Evolutionary conservation across 2,329 filamentous ascomycete species (phyloP).

Genomic region (Parafenestella ontariensis): DNA sequence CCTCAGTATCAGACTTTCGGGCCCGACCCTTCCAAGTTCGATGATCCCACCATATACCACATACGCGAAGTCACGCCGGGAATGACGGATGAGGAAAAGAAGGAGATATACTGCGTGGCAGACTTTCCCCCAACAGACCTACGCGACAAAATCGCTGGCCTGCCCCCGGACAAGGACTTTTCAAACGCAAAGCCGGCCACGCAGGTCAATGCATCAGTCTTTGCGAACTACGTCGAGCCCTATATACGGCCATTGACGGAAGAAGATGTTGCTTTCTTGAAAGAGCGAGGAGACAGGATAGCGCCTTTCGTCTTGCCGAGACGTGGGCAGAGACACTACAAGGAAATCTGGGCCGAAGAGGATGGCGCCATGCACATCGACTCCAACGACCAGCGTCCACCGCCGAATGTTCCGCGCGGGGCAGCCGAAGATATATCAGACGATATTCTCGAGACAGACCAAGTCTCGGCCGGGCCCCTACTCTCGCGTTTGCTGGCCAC

Average conservation of each 20-base stretch:
- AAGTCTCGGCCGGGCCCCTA: constrained; percentile 87
- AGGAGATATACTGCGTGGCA: constrained; percentile 85
- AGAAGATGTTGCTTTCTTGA: constrained; percentile 90
- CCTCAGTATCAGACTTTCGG: constrained; percentile 87
- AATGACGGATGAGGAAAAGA: constrained; percentile 86
- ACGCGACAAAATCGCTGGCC: constrained; percentile 83
- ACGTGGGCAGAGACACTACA: constrained; percentile 84
- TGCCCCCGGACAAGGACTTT: constrained; percentile 92
- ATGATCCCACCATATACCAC: constrained; percentile 92
- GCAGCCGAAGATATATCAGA: constrained; percentile 88
- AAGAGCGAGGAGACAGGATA: constrained; percentile 83
- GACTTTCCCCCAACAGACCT: constrained; percentile 83
- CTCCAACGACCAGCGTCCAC: constrained; percentile 69
- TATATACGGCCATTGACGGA: constrained; percentile 90
- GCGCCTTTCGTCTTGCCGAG: constrained; percentile 86
- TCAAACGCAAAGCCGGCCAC: constrained; percentile 91
- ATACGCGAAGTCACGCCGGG: constrained; percentile 76
- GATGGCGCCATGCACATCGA: constrained; percentile 82
- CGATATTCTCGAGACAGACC: constrained; percentile 84
- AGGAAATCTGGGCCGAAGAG: constrained; percentile 92
- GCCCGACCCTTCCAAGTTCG: constrained; percentile 87
- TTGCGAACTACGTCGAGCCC: constrained; percentile 89
- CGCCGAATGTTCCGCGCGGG: constrained; percentile 83
- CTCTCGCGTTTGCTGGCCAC: constrained; percentile 80
- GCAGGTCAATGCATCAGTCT: constrained; percentile 92